Evolutionary conservation across 2,329 filamentous ascomycete species (phyloP), one percentile per base, ranked within the genome.

Genomic region (Drechslerella stenobrocha): DNA sequence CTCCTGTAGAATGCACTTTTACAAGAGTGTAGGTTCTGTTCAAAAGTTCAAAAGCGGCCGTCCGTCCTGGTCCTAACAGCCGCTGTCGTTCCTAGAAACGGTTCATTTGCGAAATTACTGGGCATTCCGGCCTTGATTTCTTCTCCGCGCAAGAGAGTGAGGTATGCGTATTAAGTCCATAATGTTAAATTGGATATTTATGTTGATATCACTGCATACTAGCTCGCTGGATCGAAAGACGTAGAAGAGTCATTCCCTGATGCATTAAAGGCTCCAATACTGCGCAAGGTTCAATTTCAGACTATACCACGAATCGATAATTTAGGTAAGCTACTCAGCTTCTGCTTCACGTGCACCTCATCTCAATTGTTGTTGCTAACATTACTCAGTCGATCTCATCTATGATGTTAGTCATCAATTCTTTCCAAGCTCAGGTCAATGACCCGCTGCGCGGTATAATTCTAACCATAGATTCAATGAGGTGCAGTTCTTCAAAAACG

Each of bases 101-200:
- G 57, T 98, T 97, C 77, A 96, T 95, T 69, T 96, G 95, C 77
- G 89, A 95, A 75, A 95, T 97, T 71, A 96, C 90, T 9, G 93
- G 93, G 55, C 92, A 95, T 76, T 95, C 90, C 26, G 87, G 87
- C 53, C 80, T 96, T 71, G 92, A 85, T 2, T 98, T 95, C 77
- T 96, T 96, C 74, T 90, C 96, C 72, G 93, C 93, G 23, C 82
- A 92, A 26, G 85, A 89, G 77, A 95, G 90, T 78, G 90, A 96
- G 84, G 90, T 95, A 82, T 71, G 28, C 40, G 34, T 2, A 3
- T 3, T 24, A 30, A 13, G 15, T n/a, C n/a, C n/a, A n/a, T n/a
- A n/a, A n/a, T n/a, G n/a, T n/a, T n/a, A n/a, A n/a, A n/a, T n/a
- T n/a, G n/a, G n/a, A n/a, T n/a, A n/a, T n/a, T n/a, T n/a, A n/a